phyloP scores from a whole-genome alignment of 108 stramenopile species.

The Parietichytrium sp. region DNA sequence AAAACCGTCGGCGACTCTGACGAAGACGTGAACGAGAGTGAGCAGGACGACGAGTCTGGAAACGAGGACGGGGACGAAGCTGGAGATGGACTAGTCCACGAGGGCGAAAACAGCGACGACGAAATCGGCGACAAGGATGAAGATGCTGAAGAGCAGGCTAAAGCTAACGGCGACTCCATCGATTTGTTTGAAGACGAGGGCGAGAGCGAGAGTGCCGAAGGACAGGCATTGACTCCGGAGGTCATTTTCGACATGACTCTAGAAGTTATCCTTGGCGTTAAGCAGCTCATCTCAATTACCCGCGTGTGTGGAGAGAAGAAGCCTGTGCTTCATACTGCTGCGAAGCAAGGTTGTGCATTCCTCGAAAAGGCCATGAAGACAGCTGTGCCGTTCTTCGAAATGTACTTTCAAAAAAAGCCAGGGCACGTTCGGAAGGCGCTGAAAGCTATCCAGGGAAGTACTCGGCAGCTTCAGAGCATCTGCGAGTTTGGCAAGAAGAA shows the following conservation, averaged over 20 bases:
- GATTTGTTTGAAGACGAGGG: background rate
- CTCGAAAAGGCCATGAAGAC: constrained; percentile 28
- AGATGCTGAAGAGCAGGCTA: background rate
- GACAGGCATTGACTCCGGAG: background rate
- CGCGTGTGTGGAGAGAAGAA: background rate
- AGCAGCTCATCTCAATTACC: too few species aligned
- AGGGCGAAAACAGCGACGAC: background rate
- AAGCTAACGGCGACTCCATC: background rate
- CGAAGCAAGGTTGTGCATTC: background rate
- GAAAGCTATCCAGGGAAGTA: constrained; percentile 3
- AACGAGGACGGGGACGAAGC: background rate
- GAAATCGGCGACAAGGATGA: background rate
- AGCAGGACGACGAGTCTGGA: background rate
- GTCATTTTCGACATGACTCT: constrained; percentile 5
- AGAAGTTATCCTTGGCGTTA: too few species aligned
- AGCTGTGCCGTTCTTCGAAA: background rate
- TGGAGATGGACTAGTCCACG: background rate
- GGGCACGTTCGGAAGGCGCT: too few species aligned
- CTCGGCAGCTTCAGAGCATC: constrained; percentile 38
- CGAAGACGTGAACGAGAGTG: background rate
- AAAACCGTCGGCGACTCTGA: background rate
- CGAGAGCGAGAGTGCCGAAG: background rate
- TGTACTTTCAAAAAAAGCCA: background rate
- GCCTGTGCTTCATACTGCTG: background rate
- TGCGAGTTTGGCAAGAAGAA: constrained; percentile 13